Base-by-base conservation (phyloP, 192 early-diverging fungal genomes). In the Coemansia sp. region DNA sequence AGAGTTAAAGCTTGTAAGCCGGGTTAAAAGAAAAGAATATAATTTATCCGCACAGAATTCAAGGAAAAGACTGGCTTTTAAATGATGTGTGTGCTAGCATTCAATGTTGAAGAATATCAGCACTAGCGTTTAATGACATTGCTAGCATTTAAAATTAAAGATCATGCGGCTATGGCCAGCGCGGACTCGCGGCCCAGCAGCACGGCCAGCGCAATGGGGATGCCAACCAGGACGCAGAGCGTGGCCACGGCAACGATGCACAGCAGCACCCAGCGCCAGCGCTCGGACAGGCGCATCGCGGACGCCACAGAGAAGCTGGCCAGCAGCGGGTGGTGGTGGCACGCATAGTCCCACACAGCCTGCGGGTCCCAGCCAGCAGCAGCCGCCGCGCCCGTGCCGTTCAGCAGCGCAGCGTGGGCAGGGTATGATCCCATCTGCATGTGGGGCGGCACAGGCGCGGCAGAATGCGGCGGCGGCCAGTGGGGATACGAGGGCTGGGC, bases 331-430 rank as follows among this genome's bases (percentile, higher is more conserved):
- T 77, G 74, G 18, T 66, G 64, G 32, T 61, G 57, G 56, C 74
- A 71, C 27, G 68, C 68, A 33, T 71, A 77, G 49, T 77, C 69
- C 74, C 74, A 77, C 25, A 56, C 57, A 50, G 66, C 51, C 53
- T 67, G 67, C 63, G 58, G 57, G 30, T 62, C 64, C 54, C 67
- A 62, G 58, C 65, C 59, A n/a, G 35, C 44, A 28, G 60, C 33
- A 28, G 60, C 33, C 6, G 67, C 31, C 35, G 57, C 27, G 2
- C 22, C 29, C 4, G 35, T 12, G 24, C n/a, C 35, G n/a, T 40
- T 59, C 31, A n/a, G 23, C 30, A 28, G 28, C 55, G 42, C 12
- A 0, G 35, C 35, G n/a, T 40, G 35, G n/a, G 35, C 35, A 16
- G 14, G 14, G 14, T 5, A 32, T 14, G 12, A 40, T 16, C 51